Evolutionary conservation across 345 rosid genomes (phyloP).

Genomic region (Eucalyptus pauciflora): DNA sequence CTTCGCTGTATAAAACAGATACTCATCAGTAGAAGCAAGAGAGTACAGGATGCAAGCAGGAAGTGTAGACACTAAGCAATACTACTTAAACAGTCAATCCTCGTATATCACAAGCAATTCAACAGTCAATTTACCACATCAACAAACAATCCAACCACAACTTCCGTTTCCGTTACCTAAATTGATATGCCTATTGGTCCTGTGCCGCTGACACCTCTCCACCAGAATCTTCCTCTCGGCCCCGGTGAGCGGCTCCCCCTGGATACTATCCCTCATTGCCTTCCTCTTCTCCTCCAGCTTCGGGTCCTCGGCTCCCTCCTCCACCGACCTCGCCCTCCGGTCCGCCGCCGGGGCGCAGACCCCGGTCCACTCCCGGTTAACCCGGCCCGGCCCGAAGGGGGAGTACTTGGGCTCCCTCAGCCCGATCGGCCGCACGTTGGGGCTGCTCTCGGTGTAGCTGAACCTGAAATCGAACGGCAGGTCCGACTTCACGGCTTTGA

Average conservation of each 20-base stretch:
- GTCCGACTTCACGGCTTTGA: conserved; percentile 36
- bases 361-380: conserved; percentile 82
- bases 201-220: conserved; percentile 53
- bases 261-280: conserved; percentile 42
- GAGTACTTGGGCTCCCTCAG: conserved; percentile 92
- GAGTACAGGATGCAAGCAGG: background rate
- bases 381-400: conserved; percentile 77
- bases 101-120: background rate
- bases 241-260: conserved; percentile 48
- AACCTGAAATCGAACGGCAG: conserved; percentile 79
- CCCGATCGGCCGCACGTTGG: conserved; percentile 65
- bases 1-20: background rate
- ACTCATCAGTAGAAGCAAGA: background rate
- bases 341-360: conserved; percentile 79
- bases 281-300: conserved; percentile 72
- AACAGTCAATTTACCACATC: background rate
- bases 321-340: conserved; percentile 47
- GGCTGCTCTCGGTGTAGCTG: conserved; percentile 84
- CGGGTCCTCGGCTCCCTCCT: conserved; percentile 33
- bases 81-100: background rate
- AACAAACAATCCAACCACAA: background rate
- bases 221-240: conserved; percentile 81
- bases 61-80: background rate
- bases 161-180: conserved; percentile 24
- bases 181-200: conserved; percentile 65